These are phyloP conservation scores for Acanthochlamys bracteata DNA, from an alignment of 106 monocot species.

Conservation along the genomic window DNA sequence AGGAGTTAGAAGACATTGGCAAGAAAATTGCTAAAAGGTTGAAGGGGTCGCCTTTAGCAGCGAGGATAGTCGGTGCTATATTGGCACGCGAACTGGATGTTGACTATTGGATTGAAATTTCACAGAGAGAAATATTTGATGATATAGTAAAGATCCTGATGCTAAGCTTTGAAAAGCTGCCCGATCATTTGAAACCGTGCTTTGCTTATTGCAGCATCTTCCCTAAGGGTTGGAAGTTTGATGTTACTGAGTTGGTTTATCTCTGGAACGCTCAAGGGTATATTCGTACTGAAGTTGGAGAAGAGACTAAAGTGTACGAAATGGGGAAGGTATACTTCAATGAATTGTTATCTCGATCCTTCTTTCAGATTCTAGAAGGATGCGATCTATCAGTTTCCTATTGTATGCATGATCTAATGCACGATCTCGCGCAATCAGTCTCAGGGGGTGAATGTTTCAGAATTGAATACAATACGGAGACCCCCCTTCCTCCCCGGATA, in stretches of 20 bases:
- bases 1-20: constrained; percentile 8
- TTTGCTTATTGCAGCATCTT: constrained; percentile 17
- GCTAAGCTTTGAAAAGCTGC: constrained; percentile 22
- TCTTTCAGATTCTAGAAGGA: not conserved
- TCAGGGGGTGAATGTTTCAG: not conserved
- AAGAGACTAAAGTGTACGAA: not conserved
- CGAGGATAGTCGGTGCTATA: constrained; percentile 20
- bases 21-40: constrained; percentile 13
- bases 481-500: not conserved
- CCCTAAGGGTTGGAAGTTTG: constrained; percentile 10
- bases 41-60: constrained; percentile 27
- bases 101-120: constrained; percentile 16
- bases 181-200: constrained; percentile 19
- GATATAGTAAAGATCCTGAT: constrained; percentile 19
- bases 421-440: constrained; percentile 16
- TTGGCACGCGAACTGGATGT: not conserved
- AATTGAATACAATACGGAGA: not conserved
- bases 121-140: constrained; percentile 6
- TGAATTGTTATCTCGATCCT: not conserved
- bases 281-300: not conserved
- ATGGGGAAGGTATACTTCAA: constrained; percentile 7
- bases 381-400: not conserved
- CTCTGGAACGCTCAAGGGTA: constrained; percentile 18
- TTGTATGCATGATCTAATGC: constrained; percentile 20
- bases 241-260: not conserved